These are phyloP conservation scores for Aspergillaceae sp. DNA, from an alignment of 2,329 filamentous ascomycete genomes.

Conservation along the genomic window DNA sequence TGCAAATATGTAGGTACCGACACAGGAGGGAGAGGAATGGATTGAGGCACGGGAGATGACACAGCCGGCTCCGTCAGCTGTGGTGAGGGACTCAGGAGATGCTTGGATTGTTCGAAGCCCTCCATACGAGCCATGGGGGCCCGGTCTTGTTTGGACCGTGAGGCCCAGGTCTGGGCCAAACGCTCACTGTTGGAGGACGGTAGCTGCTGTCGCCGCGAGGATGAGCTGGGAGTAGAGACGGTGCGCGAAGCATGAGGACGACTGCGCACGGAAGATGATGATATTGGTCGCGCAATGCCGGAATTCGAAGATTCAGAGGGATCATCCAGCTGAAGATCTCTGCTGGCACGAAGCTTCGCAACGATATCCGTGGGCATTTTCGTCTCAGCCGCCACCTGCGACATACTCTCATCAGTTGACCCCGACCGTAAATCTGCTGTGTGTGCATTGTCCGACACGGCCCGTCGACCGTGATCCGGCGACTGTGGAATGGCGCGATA, in stretches of 20 bases:
- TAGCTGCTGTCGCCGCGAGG: slow-evolving; percentile 18
- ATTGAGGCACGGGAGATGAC: slow-evolving; percentile 42
- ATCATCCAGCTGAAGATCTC: slow-evolving; percentile 19
- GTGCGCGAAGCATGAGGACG: slow-evolving; percentile 25
- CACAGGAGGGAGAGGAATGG: slow-evolving; percentile 53
- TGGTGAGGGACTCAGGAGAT: slow-evolving; percentile 15
- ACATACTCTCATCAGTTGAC: slow-evolving; percentile 7
- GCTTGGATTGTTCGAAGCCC: slow-evolving; percentile 21
- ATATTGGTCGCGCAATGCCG: slow-evolving; percentile 7
- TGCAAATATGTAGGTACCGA: slow-evolving; percentile 60
- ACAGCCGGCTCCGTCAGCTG: slow-evolving; percentile 23
- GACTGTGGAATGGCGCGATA: slow-evolving; percentile 31
- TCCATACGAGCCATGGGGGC: slow-evolving; percentile 21
- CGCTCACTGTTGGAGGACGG: slow-evolving; percentile 23
- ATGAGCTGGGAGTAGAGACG: slow-evolving; percentile 28
- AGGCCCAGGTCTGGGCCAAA: slow-evolving; percentile 24
- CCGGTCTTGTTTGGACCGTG: slow-evolving; percentile 26
- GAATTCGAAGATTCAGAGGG: slow-evolving; percentile 15
- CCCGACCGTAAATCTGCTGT: slow-evolving; percentile 6
- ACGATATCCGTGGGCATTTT: slow-evolving; percentile 11
- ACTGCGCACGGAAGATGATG: slow-evolving; percentile 18
- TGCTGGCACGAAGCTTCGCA: slow-evolving; percentile 15
- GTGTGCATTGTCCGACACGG: slow-evolving; percentile 14
- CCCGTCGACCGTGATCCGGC: slow-evolving; percentile 13
- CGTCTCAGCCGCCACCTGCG: slow-evolving; percentile 21